Base-by-base conservation (phyloP, 208 protist genomes). In the Porcisia hertigi region DNA sequence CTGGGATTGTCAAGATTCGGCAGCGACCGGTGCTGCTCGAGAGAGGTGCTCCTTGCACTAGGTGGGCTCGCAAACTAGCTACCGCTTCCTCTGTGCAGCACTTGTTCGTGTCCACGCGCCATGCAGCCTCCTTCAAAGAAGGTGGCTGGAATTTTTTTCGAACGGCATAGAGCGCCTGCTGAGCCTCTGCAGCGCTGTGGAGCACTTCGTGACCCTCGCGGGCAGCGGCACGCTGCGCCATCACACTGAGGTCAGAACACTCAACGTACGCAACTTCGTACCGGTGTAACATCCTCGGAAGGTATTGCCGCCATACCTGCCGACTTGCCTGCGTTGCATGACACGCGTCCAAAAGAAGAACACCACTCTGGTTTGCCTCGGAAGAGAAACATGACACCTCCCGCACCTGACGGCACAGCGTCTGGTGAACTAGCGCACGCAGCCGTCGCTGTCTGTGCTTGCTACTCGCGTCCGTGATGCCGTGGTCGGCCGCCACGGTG, bases 261-360 rank as follows among this genome's bases (percentile, higher is more conserved):
- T 75, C 77, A 14, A 94, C 79, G 75, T 93, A 72, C 39, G 90
- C 57, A 12, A 92, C 45, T 30, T 72, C 80, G 47, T 86, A 90
- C 3, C 39, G 62, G 18, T 77, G 57, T 39, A 86, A n/a, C 57
- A 57, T 49, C 5, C 36, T 64, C 12, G 62, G 77, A 43, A 85
- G 73, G 85, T 75, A 86, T 3, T 63, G 69, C 25, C 76, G 78
- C 86, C 83, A 88, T 52, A 76, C 75, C 23, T 57, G 67, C 41
- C 90, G 86, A 45, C 80, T 86, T 47, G 72, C 82, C 30, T 23
- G 71, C 2, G 88, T 90, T 0, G 84, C 86, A 64, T 97, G 87
- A 71, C 93, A 97, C n/a, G 89, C 93, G 69, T 97, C 93, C 8
- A 94, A 67, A 11, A 97, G 66, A 12, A 97, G 72, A 34, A 96